Base-by-base conservation (phyloP, 2,329 filamentous ascomycete species). In the Hymenotorrendiella dingleyae region DNA sequence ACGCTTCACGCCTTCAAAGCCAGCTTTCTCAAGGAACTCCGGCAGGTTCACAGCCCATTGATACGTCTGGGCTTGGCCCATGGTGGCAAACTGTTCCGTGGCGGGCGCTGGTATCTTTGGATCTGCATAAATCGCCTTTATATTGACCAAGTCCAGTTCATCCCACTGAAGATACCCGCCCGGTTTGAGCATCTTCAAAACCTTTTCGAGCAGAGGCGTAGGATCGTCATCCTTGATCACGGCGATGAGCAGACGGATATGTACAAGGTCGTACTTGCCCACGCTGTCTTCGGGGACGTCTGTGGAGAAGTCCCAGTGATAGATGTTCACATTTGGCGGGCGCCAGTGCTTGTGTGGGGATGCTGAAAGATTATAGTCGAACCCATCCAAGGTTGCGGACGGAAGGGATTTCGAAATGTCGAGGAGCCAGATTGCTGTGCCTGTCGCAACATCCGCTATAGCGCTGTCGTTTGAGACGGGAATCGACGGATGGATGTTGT, bases 111-210 rank as follows among this genome's bases (percentile, higher is more conserved):
- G 22, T 6, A 42, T 11, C 3, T 16, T 8, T 16, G 39, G 32
- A 16, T 36, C 32, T 4, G 29, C 32, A 12, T 27, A 35, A 7
- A 35, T 42, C 30, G 29, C 32, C 9, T 12, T 12, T 22, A 35
- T 42, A 24, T 42, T 42, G 23, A 28, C 30, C 17, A 22, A 42
- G 19, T 42, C 33, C 3, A 36, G 24, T 5, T 42, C 40, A 23
- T 36, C 40, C 40, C 40, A 36, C 30, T 36, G 33, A 9, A 42
- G 33, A 24, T 32, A 36, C 4, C 40, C 33, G 6, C 26, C 40
- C 12, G 26, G 40, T n/a, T 42, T 42, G 6, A 42, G 26, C 40
- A 37, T 42, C 14, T 26, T 36, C 4, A 36, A 11, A 6, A 42
- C 19, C 3, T 29, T 36, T n/a, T n/a, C n/a, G n/a, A n/a, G n/a